Percentiles rank a stretch among this genome's conserved stretches.
Conservation (phyloP, 345 rosid species). For the Gynandropsis gynandra region DNA sequence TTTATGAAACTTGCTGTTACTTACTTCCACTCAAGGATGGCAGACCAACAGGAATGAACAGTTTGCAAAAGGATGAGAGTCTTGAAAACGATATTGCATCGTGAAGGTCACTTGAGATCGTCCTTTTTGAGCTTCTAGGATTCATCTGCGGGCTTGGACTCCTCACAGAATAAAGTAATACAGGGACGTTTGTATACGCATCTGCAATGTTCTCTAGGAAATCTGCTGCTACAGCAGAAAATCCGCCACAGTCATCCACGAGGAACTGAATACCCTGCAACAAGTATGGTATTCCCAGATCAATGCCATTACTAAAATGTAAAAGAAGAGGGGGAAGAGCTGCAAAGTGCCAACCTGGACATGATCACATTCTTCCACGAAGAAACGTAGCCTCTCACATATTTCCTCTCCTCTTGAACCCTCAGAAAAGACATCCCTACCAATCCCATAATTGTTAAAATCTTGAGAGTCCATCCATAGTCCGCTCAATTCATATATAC, state of each 20-base stretch:
- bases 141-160: slow-evolving; percentile 43
- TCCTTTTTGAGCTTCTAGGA: slow-evolving; percentile 39
- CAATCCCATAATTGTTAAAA: slow-evolving; percentile 72
- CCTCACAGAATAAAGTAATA: slow-evolving; percentile 59
- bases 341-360: slow-evolving; percentile 46
- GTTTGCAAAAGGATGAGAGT: slow-evolving; percentile 55
- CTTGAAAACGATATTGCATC: slow-evolving; percentile 80
- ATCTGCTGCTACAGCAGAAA: slow-evolving; percentile 71
- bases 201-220: slow-evolving; percentile 76
- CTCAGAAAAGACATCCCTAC: slow-evolving; percentile 58
- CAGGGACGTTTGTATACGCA: slow-evolving; percentile 68
- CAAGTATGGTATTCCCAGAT: not conserved
- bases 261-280: slow-evolving; percentile 83
- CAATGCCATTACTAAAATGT: not conserved
- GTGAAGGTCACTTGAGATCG: slow-evolving; percentile 53
- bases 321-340: not conserved
- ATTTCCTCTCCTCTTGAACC: slow-evolving; percentile 69
- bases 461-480: slow-evolving; percentile 48
- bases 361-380: slow-evolving; percentile 90
- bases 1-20: slow-evolving; percentile 12
- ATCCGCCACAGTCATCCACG: slow-evolving; percentile 87
- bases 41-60: slow-evolving; percentile 78
- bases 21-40: slow-evolving; percentile 66
- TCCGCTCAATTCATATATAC: slow-evolving; percentile 66
- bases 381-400: slow-evolving; percentile 70